phyloP scores from a whole-genome alignment of 345 rosid species.

The Moricandia moricandioides region DNA sequence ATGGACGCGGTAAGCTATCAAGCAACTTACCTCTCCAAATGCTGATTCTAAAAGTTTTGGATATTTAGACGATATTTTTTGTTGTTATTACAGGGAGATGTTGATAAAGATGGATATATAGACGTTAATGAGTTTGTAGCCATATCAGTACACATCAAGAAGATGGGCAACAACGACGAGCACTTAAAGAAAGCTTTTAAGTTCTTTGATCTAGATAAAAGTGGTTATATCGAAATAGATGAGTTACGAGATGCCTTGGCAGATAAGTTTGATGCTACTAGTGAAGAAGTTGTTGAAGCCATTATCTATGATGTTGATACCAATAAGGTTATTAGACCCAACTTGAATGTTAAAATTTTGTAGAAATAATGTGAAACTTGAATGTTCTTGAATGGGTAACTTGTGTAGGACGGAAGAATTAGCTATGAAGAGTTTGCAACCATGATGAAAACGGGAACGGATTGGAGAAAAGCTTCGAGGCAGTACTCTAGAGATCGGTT shows the following conservation, averaged over 20 bases:
- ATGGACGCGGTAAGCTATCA: conserved; percentile 83
- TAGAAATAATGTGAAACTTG: background rate
- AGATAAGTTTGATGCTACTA: conserved; percentile 57
- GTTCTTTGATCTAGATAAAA: conserved; percentile 69
- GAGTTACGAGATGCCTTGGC: conserved; percentile 73
- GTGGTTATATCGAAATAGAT: conserved; percentile 82
- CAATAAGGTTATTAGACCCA: conserved; percentile 62
- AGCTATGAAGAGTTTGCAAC: conserved; percentile 80
- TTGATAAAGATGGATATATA: conserved; percentile 74
- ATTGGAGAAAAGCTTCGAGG: conserved; percentile 96
- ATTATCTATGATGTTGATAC: conserved; percentile 94
- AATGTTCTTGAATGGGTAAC: background rate
- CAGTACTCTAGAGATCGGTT: conserved; percentile 92
- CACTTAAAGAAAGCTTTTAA: conserved; percentile 85
- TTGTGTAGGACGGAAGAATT: conserved; percentile 78
- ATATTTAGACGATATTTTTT: conserved; percentile 20
- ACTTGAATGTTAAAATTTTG: background rate
- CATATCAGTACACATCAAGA: conserved; percentile 82
- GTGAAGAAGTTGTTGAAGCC: conserved; percentile 76
- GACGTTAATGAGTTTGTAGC: conserved; percentile 83
- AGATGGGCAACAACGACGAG: conserved; percentile 87
- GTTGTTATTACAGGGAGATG: conserved; percentile 62
- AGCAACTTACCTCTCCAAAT: background rate
- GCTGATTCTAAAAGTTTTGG: background rate
- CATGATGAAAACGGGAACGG: conserved; percentile 98